Evolutionary conservation across 768 basidiomycete species (phyloP), one percentile per base, ranked within the genome.

Genomic region (Leccinum longicurvipes): DNA sequence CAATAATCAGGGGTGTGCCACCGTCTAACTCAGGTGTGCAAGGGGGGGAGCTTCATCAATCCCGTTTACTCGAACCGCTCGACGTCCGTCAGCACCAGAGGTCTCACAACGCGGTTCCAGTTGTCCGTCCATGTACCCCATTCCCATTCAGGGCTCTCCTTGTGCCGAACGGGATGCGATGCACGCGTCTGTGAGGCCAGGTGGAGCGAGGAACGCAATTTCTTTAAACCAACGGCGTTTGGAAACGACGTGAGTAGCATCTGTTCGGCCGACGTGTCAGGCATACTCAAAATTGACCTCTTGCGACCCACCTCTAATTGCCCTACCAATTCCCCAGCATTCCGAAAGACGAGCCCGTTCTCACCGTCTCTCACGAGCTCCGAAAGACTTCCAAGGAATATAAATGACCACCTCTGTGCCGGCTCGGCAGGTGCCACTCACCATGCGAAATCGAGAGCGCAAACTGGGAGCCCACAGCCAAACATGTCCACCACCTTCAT

Each of bases 401-500:
- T 47, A 54, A 59, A 29, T 50, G 45, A 19, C 36, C 36, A 53
- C 23, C 49, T 50, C 14, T n/a, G 24, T 25, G n/a, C 7, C 9
- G 21, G 52, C 42, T 51, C 39, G n/a, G 21, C 48, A 27, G 15
- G 55, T 28, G 28, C 27, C 12, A 62, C 82, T n/a, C 58, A 95
- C 94, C 92, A 96, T 41, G 78, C 74, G 66, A 96, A 99, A 48
- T 86, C 79, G 3, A 93, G 78, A 0, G 97, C 95, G 58, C 95
- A 89, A 8, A 98, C 97, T 0, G 96, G 96, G 54, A 98, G 76
- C 5, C 88, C 88, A 63, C 95, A 98, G 4, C 97, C 97, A 74
- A 98, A 98, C 96, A 98, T 98, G 70, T 99, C 97, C 7, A 99
- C 93, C 5, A 99, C 85, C 72, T 99, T 99, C 97, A 99, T 99